Conservation (phyloP, 2,329 filamentous ascomycete genomes). For the Ambrosiella beaveri region DNA sequence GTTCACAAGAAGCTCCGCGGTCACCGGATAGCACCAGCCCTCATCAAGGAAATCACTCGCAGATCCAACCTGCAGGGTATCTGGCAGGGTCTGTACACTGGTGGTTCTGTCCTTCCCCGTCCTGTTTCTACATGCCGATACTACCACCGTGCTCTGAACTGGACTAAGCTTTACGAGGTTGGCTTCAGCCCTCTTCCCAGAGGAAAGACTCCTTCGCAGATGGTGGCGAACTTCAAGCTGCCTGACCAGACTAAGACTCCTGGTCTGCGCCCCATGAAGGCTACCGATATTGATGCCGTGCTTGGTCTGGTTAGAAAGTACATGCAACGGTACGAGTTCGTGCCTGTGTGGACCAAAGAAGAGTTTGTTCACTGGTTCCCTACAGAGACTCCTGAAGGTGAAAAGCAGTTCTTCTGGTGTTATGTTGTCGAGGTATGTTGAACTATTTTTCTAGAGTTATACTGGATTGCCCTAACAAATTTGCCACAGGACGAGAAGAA, state of each 20-base stretch:
- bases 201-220: slow-evolving; percentile 68
- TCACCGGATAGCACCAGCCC: slow-evolving; percentile 78
- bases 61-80: slow-evolving; percentile 73
- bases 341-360: slow-evolving; percentile 60
- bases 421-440: slow-evolving; percentile 65
- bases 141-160: slow-evolving; percentile 85
- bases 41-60: slow-evolving; percentile 96
- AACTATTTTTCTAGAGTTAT: background rate
- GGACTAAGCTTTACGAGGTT: slow-evolving; percentile 88
- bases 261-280: slow-evolving; percentile 65
- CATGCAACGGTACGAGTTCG: slow-evolving; percentile 63
- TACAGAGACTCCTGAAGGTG: slow-evolving; percentile 44
- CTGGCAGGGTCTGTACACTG: slow-evolving; percentile 94
- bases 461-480: background rate
- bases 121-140: slow-evolving; percentile 89
- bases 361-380: slow-evolving; percentile 76
- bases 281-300: slow-evolving; percentile 61
- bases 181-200: slow-evolving; percentile 80
- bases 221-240: slow-evolving; percentile 72
- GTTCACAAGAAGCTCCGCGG: slow-evolving; percentile 94
- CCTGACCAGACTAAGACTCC: slow-evolving; percentile 55
- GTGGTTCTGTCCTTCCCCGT: slow-evolving; percentile 74
- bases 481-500: slow-evolving; percentile 37
- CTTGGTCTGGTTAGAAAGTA: slow-evolving; percentile 60
- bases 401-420: slow-evolving; percentile 77